Conservation (phyloP, 495 filamentous ascomycete species). For the Neurospora sp. region DNA sequence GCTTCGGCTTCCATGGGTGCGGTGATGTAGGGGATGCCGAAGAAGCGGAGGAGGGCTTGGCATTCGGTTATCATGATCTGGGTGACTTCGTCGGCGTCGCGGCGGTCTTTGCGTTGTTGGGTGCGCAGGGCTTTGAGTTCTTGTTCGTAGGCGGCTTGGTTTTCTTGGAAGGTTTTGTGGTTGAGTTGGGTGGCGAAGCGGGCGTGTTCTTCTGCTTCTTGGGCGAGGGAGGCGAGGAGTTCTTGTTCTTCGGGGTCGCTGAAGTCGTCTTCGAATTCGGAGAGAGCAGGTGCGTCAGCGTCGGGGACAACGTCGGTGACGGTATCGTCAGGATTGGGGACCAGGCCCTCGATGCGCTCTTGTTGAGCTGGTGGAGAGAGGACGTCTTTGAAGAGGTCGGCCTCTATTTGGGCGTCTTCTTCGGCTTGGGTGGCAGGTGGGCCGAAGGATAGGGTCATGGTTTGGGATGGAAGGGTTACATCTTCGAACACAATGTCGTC, state of each 20-base stretch:
- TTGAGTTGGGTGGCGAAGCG: constrained; percentile 83
- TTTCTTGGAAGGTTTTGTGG: constrained; percentile 47
- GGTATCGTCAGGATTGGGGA: constrained; percentile 16
- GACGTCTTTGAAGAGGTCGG: constrained; percentile 11
- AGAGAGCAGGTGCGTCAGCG: constrained; percentile 20
- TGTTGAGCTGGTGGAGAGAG: background rate
- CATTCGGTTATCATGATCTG: constrained; percentile 92
- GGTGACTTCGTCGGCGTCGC: constrained; percentile 92
- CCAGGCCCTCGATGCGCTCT: constrained; percentile 1
- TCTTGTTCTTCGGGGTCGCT: constrained; percentile 90
- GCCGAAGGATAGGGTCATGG: background rate
- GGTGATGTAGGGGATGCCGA: constrained; percentile 92
- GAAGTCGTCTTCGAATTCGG: constrained; percentile 40
- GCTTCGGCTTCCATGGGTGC: constrained; percentile 99
- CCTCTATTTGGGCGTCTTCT: constrained; percentile 19
- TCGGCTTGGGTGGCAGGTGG: constrained; percentile 2
- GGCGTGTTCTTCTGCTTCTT: constrained; percentile 85
- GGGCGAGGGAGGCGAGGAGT: constrained; percentile 70
- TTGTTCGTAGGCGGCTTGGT: constrained; percentile 67
- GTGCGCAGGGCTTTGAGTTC: constrained; percentile 77
- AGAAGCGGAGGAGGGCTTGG: constrained; percentile 79
- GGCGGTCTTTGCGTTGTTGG: constrained; percentile 92
- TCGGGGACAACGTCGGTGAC: constrained; percentile 12
- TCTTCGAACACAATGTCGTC: constrained; percentile 30
- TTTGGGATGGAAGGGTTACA: constrained; percentile 14